These are phyloP conservation scores for Cutaneotrichosporon arboriforme DNA, from an alignment of 1,284 basidiomycete species.

Conservation along the genomic window DNA sequence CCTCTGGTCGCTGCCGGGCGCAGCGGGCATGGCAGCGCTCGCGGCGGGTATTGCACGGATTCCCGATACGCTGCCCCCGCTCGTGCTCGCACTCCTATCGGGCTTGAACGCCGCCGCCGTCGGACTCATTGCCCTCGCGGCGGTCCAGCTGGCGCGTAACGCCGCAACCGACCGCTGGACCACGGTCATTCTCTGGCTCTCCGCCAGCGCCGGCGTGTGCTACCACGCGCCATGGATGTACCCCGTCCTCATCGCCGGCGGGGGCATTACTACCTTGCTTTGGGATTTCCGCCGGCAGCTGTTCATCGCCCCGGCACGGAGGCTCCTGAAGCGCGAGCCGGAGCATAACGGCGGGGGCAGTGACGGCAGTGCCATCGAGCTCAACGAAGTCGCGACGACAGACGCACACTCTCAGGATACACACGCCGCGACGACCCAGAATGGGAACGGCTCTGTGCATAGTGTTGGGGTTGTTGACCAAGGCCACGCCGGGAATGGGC, in stretches of 20 bases:
- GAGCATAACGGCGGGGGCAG: not conserved
- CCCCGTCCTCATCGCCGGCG: constrained; percentile 42
- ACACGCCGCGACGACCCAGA: too few relatives aligned
- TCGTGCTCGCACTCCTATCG: constrained; percentile 55
- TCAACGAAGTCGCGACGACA: not conserved
- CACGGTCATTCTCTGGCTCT: constrained; percentile 51
- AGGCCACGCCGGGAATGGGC: too few relatives aligned
- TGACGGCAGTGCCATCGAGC: not conserved
- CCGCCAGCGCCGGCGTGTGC: constrained; percentile 53
- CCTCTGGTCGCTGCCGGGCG: constrained; percentile 52
- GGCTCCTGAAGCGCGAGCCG: not conserved
- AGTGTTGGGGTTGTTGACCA: too few relatives aligned
- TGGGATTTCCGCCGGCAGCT: constrained; percentile 36
- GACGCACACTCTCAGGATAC: not conserved
- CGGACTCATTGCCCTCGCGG: constrained; percentile 57
- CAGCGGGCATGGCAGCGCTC: constrained; percentile 54
- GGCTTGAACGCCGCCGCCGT: constrained; percentile 59
- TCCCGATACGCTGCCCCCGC: constrained; percentile 50
- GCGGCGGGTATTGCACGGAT: constrained; percentile 54
- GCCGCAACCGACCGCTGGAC: constrained; percentile 54
- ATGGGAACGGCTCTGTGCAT: too few relatives aligned
- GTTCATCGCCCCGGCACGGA: constrained; percentile 3
- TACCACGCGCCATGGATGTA: constrained; percentile 55
- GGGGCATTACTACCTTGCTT: constrained; percentile 37
- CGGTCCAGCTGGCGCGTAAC: constrained; percentile 53